Base-by-base conservation (phyloP, 2,329 filamentous ascomycete genomes). In the Acrocalymma vagum region DNA sequence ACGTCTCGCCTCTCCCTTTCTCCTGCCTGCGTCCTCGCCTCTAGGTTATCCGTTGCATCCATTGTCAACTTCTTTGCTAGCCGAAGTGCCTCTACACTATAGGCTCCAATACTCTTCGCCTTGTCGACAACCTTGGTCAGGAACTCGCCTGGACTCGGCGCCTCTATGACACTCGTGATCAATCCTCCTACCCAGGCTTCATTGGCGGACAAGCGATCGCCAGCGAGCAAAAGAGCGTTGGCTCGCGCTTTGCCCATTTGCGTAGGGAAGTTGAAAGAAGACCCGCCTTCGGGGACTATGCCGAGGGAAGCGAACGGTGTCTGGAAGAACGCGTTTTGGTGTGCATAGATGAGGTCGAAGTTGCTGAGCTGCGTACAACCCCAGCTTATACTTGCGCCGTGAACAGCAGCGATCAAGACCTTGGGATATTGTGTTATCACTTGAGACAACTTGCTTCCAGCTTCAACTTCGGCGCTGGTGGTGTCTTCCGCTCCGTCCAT, bases 331-430 rank as follows among this genome's bases (percentile, higher is more conserved):
- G 51, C 53, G 15, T 32, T 26, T 21, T 37, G 32, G 14, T 53
- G 45, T 23, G 47, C 53, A 23, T 56, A 54, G 23, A 58, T 25
- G 18, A 56, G 48, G 42, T 56, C 54, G 34, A 58, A 52, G 23
- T 38, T n/a, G 23, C 21, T 36, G 34, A 48, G 35, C 29, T 58
- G 49, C 10, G 54, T 55, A 31, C 49, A 58, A 5, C 49, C 54
- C 51, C 49, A 55, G 14, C 51, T 49, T 24, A 55, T 51, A 34
- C 40, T 45, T n/a, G 51, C 51, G 31, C 49, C 49, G 24, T 53
- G 43, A 6, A 53, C 51, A 17, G 54, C 51, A 13, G 54, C 51
- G 21, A 55, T 44, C 16, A 58, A 36, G n/a, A 53, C 31, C 25
- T 58, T 55, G 2, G 49, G 54, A 38, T 47, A 55, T 9, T 10